phyloP scores from a whole-genome alignment of 345 rosid species.

The Camelina hispida region DNA sequence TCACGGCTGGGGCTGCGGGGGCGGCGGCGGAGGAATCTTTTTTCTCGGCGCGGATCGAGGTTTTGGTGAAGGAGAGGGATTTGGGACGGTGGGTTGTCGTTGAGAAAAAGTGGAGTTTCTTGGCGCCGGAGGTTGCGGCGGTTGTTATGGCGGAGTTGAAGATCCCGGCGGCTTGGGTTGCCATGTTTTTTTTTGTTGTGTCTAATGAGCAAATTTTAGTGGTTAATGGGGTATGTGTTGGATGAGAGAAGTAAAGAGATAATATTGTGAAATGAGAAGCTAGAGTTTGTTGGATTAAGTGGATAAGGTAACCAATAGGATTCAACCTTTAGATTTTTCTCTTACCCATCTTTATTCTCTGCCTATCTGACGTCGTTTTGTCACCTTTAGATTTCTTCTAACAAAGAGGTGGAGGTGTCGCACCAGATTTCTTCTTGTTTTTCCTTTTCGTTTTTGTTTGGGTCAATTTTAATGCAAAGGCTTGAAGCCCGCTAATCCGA shows the following conservation, averaged over 20 bases:
- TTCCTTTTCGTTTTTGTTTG: background rate
- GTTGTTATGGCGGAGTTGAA: slow-evolving; percentile 52
- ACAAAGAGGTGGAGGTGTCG: too few relatives aligned
- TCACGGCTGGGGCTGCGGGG: slow-evolving; percentile 43
- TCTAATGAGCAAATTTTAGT: slow-evolving; percentile 6
- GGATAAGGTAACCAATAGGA: slow-evolving; percentile 48
- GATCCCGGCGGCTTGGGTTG: slow-evolving; percentile 51
- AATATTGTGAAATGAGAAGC: slow-evolving; percentile 41
- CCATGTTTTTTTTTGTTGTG: slow-evolving; percentile 47
- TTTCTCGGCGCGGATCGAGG: slow-evolving; percentile 49
- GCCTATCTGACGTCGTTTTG: slow-evolving; percentile 29
- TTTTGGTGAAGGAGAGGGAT: slow-evolving; percentile 48
- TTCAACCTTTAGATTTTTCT: slow-evolving; percentile 44
- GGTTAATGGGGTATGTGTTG: slow-evolving; percentile 5
- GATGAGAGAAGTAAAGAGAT: slow-evolving; percentile 34
- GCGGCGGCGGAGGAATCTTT: slow-evolving; percentile 50
- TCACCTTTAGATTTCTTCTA: too few relatives aligned
- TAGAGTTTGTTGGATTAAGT: slow-evolving; percentile 37
- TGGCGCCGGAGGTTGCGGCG: slow-evolving; percentile 49
- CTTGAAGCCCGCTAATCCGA: background rate
- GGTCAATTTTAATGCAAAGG: background rate
- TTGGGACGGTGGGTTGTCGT: slow-evolving; percentile 53
- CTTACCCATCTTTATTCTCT: slow-evolving; percentile 33
- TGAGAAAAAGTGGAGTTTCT: slow-evolving; percentile 51
- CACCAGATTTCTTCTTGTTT: background rate